Evolutionary conservation across 352 stramenopile species (phyloP), one percentile per base, ranked within the genome.

Genomic region (Pythium phragmiticola): DNA sequence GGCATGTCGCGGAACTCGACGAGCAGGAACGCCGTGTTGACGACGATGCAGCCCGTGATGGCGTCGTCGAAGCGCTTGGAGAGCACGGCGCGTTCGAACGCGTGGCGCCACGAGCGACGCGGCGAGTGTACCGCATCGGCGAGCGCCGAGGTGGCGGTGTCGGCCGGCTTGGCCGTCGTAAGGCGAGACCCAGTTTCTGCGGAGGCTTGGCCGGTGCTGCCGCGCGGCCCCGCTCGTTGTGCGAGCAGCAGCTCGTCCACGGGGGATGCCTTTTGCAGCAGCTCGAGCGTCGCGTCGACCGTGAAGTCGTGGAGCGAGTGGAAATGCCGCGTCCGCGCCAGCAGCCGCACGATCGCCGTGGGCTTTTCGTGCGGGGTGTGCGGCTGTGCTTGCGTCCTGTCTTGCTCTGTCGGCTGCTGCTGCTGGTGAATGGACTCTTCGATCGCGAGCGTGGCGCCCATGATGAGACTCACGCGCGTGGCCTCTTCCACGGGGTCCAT

Each of bases 381-480:
- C 7, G 8, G n/a, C 21, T 34, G 34, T 36, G 11, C 33, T 54
- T 37, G 28, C 21, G 21, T 21, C 8, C 33, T 30, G 13, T 36
- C 17, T 21, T 12, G 62, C 34, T 52, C 48, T 12, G 16, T 53
- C 51, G 61, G 50, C 28, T 60, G 60, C 17, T 58, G 57, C 56
- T 68, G 61, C 33, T 62, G 62, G 17, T 68, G 68, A 9, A 78
- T 78, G 7, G 73, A 76, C 53, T 83, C 72, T 43, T 93, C 82
- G 30, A 93, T 80, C 11, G 84, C 84, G 7, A 93, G 76, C 23
- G 84, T 93, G 14, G 84, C 82, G 16, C 84, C 84, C 78, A 93
- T 88, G 64, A 93, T 89, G 64, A 93, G 78, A 26, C 79, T 89
- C 19, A 93, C 80, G n/a, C 84, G 82, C 0, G 81, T 88, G 39